Base-by-base conservation (phyloP, 305 asterid species). In the Fraxinus sp. region DNA sequence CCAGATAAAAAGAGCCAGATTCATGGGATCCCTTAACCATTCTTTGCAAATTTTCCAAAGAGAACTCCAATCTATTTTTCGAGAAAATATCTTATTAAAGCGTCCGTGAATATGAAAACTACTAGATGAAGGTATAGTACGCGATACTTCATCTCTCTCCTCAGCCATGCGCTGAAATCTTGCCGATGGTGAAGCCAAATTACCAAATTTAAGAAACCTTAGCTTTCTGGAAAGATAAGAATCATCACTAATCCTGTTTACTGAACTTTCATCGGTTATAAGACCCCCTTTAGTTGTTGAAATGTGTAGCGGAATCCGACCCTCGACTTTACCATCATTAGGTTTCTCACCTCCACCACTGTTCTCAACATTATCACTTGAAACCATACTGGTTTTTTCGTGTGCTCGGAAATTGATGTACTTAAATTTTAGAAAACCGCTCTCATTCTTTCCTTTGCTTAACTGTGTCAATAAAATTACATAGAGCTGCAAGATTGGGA, bases 1-100 rank as follows among this genome's bases (percentile, higher is more conserved):
- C 98, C 98, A 96, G 82, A 92, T 14, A 78, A 93, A 91, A 81
- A 94, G 95, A 14, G 97, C 98, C 81, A 94, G 30, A 80, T 95
- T 94, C 84, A 91, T 75, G 2, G 98, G 99, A 86, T 94, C 84
- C 77, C 88, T 86, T 74, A 95, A 86, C 98, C 99, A 94, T 80
- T 94, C 98, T 84, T 89, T 94, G 86, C 88, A 18, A 5, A 93
- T 77, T 44, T 82, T 88, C 79, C 88, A 66, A 24, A 94, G 89
- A 70, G 89, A 84, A 52, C 76, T n/a, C 92, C 91, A 90, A 84
- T 94, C 95, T 24, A 93, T 79, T 89, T 89, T 96, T 77, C 82
- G 79, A 16, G 94, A 90, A 55, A 96, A 89, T 0, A 94, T 78
- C 74, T 87, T 88, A 20, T 79, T 79, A 20, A 93, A 83, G 11